Percentiles rank a stretch among this genome's conserved stretches.
These are phyloP conservation scores for Marchantia paleacea DNA, from an alignment of 225 moss, liverwort and hornwort genomes.

Conservation along the genomic window DNA sequence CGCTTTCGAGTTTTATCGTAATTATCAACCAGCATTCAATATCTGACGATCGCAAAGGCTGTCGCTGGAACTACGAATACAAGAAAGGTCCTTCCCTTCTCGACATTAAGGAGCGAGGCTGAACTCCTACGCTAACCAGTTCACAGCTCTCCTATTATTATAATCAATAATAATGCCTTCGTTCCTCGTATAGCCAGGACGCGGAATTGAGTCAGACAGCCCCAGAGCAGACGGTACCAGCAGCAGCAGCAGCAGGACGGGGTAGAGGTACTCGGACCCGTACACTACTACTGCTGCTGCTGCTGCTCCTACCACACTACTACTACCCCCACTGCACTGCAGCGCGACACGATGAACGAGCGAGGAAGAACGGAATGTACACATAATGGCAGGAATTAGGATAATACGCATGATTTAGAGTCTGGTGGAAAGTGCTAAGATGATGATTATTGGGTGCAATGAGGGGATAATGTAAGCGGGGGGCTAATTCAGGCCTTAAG, in stretches of 20 bases:
- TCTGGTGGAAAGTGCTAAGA: background rate
- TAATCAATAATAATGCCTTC: background rate
- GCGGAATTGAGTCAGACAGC: conserved; percentile 14
- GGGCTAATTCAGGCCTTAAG: background rate
- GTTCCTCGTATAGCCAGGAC: background rate
- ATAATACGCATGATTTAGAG: conserved; percentile 13
- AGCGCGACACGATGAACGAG: background rate
- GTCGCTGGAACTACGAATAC: background rate
- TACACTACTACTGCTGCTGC: background rate
- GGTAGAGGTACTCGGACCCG: background rate
- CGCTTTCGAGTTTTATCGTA: background rate
- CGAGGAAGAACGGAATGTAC: background rate
- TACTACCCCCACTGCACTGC: too few species aligned
- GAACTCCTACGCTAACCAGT: background rate
- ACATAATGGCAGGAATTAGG: conserved; percentile 9
- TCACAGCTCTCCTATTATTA: conserved; percentile 5
- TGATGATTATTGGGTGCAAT: background rate
- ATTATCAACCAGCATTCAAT: background rate
- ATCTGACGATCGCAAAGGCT: background rate
- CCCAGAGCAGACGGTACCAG: background rate
- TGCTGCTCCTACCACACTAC: too few species aligned
- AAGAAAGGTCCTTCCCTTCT: background rate
- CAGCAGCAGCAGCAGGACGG: background rate
- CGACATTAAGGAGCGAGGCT: background rate
- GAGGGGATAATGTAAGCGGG: background rate